phyloP scores from a whole-genome alignment of 1,139 yeast genomes.

The Suhomyces guaymorum region DNA sequence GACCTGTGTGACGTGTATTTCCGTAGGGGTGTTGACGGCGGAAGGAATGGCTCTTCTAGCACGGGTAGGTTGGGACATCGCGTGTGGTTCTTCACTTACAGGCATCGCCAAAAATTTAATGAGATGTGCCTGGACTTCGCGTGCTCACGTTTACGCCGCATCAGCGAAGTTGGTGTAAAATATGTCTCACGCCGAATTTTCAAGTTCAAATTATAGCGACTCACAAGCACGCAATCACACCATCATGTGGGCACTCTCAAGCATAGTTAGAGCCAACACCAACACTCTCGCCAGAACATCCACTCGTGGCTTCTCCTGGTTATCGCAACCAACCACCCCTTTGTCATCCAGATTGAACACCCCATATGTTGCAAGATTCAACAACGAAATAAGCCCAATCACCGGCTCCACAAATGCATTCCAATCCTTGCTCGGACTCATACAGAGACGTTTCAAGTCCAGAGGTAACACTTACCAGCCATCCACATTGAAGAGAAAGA shows the following conservation, averaged over 20 bases:
- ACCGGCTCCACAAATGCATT: constrained; percentile 20
- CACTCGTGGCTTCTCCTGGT: constrained; percentile 19
- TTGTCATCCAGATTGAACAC: constrained; percentile 6
- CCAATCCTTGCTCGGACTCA: constrained; percentile 36
- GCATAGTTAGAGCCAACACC: constrained; percentile 10
- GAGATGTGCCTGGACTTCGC: constrained; percentile 3
- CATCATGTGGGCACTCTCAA: constrained; percentile 14
- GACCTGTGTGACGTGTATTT: constrained; percentile 36
- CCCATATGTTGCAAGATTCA: constrained; percentile 5
- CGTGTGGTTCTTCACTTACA: not conserved
- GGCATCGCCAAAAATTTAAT: constrained; percentile 10
- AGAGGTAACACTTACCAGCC: constrained; percentile 97
- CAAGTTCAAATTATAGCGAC: no score
- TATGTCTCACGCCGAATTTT: not conserved
- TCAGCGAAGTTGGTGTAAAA: not conserved
- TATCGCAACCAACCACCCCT: constrained; percentile 19
- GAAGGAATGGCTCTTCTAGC: constrained; percentile 42
- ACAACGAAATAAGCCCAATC: constrained; percentile 9
- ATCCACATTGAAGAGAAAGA: constrained; percentile 83
- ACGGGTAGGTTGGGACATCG: constrained; percentile 17
- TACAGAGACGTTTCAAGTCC: constrained; percentile 72
- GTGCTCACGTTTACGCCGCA: constrained; percentile 6
- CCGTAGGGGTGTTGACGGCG: constrained; percentile 53
- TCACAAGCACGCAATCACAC: no score
- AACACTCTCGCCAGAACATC: constrained; percentile 9